Base-by-base conservation (phyloP, 2,329 filamentous ascomycete genomes). In the Fusarium illudens region DNA sequence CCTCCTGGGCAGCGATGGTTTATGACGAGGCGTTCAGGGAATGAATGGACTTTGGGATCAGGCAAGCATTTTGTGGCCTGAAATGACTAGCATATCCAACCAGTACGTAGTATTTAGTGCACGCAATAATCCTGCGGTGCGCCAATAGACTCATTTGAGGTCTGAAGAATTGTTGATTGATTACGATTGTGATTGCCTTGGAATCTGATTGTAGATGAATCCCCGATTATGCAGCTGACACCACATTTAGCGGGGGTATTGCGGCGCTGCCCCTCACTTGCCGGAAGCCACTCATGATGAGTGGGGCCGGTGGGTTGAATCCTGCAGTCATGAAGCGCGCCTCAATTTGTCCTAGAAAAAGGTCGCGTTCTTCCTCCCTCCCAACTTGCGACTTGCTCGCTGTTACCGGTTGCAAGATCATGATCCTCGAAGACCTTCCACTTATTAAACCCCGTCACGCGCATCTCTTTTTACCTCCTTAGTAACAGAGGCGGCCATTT, bases 1-100 rank as follows among this genome's bases (percentile, higher is more conserved):
- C 44, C 42, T 56, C 25, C 36, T 13, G 42, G 48, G 34, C 44
- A 63, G 62, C 53, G 51, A 59, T 58, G 64, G 62, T 91, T 92
- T 71, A 89, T 91, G 72, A 92, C 90, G 84, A 91, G 70, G 75
- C 70, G 75, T 75, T 75, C 51, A 22, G 70, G 73, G 62, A 69
- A 50, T 58, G 36, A 57, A 70, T 65, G 58, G 59, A 37, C 64
- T 66, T 70, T 52, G 64, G 62, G 34, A 46, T 58, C 44, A 37
- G 67, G 67, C 44, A 34, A 65, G 67, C 67, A 65, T 59, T 44
- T 49, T 60, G 36, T 34, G 30, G 54, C 62, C 60, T 73, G 61
- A 37, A 37, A 65, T 58, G 54, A 71, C 56, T 59, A 64, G 59
- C 52, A 67, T 64, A 60, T 64, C 50, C 62, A 37, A 58, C 48